Evolutionary conservation across 495 filamentous ascomycete genomes (phyloP), one percentile per base, ranked within the genome.

Genomic region (Penicillium subrubescens): DNA sequence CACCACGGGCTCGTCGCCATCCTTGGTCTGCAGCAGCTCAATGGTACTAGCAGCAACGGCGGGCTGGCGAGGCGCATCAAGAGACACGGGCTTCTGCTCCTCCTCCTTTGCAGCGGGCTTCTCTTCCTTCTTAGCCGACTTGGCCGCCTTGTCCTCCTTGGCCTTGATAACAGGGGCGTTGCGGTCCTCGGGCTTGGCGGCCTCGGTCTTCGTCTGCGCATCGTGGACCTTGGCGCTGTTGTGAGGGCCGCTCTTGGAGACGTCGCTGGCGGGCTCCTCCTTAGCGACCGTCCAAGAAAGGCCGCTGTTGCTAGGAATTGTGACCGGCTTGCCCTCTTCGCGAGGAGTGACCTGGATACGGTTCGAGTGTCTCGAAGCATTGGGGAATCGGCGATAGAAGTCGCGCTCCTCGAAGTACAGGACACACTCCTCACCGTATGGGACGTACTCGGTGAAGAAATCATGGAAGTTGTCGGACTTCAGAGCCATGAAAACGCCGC

Each of bases 381-480:
- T 88, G 35, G 94, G 94, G 81, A 97, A 97, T 23, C 94, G 88
- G 75, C 90, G 92, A 68, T 91, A 88, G 78, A 96, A 97, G 75
- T 97, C 93, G 50, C 91, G 87, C 78, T 99, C 95, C 79, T 99
- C 95, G 63, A 99, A 91, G 79, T 96, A 98, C n/a, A 96, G 86
- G 29, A 99, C 95, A 17, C 89, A 89, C 68, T 97, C 91, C 79
- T 99, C 95, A 58, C 94, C 96, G 63, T 92, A 97, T 3, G 95
- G 95, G 8, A 99, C 78, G 76, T 95, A 99, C 78, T 97, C 94
- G 50, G 96, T 98, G 81, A 99, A 99, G 81, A 98, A 97, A 73
- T 99, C 95, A 75, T 99, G 96, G 84, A 97, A 97, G 76, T 94
- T 97, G 80, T 99, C 95, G 66, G 89, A 95, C 77, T 93, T 87